Percentiles rank a stretch among this genome's conserved stretches.
Evolutionary conservation across 2,329 filamentous ascomycete species (phyloP).

Genomic region (Zymoseptoria ardabiliae): DNA sequence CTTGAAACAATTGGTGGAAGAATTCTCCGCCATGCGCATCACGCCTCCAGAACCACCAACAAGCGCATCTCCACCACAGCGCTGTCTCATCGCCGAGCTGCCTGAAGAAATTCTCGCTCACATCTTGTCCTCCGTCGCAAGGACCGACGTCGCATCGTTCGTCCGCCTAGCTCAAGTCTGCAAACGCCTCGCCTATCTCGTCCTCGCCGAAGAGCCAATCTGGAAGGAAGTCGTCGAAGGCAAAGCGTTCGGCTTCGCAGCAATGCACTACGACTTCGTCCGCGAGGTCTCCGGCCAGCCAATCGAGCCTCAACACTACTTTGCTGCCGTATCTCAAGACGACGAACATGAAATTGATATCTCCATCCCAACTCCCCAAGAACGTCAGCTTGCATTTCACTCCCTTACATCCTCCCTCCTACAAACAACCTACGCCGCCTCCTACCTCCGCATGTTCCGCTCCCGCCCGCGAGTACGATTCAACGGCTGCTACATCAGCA

Average conservation of each 20-base stretch:
- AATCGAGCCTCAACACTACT: constrained; percentile 6
- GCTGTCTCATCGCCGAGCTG: constrained; percentile 70
- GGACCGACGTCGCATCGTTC: constrained; percentile 69
- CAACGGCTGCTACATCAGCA: constrained; percentile 93
- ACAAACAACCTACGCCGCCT: constrained; percentile 25
- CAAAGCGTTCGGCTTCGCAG: constrained; percentile 65
- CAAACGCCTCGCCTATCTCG: constrained; percentile 77
- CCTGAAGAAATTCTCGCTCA: constrained; percentile 81
- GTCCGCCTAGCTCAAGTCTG: constrained; percentile 72
- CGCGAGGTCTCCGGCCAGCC: constrained; percentile 50
- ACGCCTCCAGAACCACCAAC: constrained; percentile 59
- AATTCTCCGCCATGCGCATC: constrained; percentile 66
- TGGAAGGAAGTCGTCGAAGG: constrained; percentile 74
- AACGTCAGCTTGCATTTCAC: constrained; percentile 17
- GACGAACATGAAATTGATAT: constrained; percentile 12
- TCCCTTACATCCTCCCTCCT: constrained; percentile 24
- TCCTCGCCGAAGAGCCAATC: constrained; percentile 73
- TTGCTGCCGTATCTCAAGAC: constrained; percentile 10
- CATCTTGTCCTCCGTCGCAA: constrained; percentile 65
- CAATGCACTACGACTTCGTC: constrained; percentile 75
- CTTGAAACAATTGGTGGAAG: constrained; percentile 60
- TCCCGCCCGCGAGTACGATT: constrained; percentile 80
- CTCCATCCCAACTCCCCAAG: constrained; percentile 13
- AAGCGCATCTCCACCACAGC: constrained; percentile 63
- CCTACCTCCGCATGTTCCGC: constrained; percentile 64